Conservation (phyloP, 1,284 basidiomycete genomes). For the Porodaedalea pini region DNA sequence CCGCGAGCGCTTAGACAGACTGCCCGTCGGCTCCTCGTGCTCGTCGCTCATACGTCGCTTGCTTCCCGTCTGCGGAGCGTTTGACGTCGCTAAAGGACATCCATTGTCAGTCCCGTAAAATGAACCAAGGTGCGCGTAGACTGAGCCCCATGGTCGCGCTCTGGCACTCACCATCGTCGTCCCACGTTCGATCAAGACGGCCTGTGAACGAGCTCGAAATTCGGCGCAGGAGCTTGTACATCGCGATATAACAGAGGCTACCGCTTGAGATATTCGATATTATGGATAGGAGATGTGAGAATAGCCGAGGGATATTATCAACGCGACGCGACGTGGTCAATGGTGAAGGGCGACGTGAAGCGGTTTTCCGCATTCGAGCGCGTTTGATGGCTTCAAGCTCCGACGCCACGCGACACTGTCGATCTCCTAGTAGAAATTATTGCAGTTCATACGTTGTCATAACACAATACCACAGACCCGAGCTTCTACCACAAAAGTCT, state of each 20-base stretch:
- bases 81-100: conserved; percentile 56
- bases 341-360: conserved; percentile 7
- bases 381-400: too few species aligned
- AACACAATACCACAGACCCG: too few species aligned
- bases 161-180: conserved; percentile 60
- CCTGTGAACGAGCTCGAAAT: conserved; percentile 69
- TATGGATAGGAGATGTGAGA: neutral
- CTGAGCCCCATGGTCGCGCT: neutral
- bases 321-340: conserved; percentile 3
- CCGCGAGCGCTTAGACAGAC: conserved; percentile 42
- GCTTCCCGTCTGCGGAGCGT: conserved; percentile 60
- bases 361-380: neutral
- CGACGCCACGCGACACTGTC: too few species aligned
- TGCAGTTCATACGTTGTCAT: too few species aligned
- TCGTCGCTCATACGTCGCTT: conserved; percentile 61
- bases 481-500: too few species aligned
- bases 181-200: conserved; percentile 67
- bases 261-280: too few species aligned
- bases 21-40: conserved; percentile 36
- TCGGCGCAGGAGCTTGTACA: conserved; percentile 69
- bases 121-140: conserved; percentile 22
- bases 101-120: conserved; percentile 23
- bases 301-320: neutral
- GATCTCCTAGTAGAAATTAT: too few species aligned
- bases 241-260: too few species aligned